phyloP scores from a whole-genome alignment of 257 asterid genomes.

The Oldenlandia corymbosa region DNA sequence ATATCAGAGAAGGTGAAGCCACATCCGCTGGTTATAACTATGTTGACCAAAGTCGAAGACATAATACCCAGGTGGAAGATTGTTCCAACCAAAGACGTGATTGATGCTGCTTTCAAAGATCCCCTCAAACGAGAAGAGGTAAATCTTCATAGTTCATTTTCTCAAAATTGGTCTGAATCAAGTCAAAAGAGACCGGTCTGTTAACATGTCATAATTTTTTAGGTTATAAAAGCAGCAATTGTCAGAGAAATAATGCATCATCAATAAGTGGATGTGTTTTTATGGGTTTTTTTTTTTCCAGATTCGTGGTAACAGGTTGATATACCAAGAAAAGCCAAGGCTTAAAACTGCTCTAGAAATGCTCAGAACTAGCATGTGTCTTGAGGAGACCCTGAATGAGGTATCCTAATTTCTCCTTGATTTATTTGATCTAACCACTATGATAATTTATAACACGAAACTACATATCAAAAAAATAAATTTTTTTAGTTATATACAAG shows the following conservation, averaged over 20 bases:
- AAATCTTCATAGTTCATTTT: too few species aligned
- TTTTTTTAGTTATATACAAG: too few species aligned
- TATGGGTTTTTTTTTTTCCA: constrained; percentile 12
- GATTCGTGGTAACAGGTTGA: constrained; percentile 72
- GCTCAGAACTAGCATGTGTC: constrained; percentile 93
- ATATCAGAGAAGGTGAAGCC: constrained; percentile 91
- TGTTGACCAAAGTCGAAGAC: constrained; percentile 66
- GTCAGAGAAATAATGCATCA: too few species aligned
- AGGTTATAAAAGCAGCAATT: too few species aligned
- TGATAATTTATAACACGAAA: too few species aligned
- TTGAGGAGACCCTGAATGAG: constrained; percentile 78
- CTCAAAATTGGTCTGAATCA: too few species aligned
- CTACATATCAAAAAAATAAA: too few species aligned
- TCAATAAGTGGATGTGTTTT: too few species aligned
- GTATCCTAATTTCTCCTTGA: constrained; percentile 20
- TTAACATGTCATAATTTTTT: too few species aligned
- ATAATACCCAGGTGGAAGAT: constrained; percentile 92
- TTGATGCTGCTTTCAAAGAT: constrained; percentile 84
- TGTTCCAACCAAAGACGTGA: constrained; percentile 79
- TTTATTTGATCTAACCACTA: too few species aligned
- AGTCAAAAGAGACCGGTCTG: too few species aligned
- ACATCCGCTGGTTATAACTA: constrained; percentile 66
- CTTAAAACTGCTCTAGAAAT: constrained; percentile 88
- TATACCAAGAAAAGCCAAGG: constrained; percentile 84
- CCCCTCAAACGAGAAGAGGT: constrained; percentile 76